A percentile compares a stretch with the other conserved stretches of the same genome.
These are phyloP conservation scores for Floccularia luteovirens DNA, from an alignment of 768 basidiomycete species.

Conservation along the genomic window DNA sequence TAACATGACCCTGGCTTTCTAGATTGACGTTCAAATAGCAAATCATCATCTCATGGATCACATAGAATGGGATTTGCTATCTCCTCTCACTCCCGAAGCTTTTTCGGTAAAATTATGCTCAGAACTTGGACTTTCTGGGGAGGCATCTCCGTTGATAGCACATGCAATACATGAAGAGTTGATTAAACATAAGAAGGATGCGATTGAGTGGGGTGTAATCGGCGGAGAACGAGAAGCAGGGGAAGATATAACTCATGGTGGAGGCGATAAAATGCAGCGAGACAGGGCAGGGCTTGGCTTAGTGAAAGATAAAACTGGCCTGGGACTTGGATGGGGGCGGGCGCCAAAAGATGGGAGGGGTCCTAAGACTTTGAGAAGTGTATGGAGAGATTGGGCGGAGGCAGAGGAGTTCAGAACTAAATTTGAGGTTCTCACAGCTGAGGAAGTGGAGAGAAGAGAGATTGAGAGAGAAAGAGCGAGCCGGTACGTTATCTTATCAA, in stretches of 20 bases:
- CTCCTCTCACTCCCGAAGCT: slow-evolving; percentile 79
- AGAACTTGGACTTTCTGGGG: slow-evolving; percentile 85
- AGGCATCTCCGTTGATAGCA: slow-evolving; percentile 82
- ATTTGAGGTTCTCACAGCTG: slow-evolving; percentile 79
- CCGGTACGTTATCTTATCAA: slow-evolving; percentile 28
- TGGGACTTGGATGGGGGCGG: slow-evolving; percentile 71
- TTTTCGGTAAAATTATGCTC: slow-evolving; percentile 75
- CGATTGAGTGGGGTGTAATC: slow-evolving; percentile 89
- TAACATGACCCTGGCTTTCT: slow-evolving; percentile 5
- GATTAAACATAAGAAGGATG: slow-evolving; percentile 91
- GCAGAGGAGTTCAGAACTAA: slow-evolving; percentile 85
- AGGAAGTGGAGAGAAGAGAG: slow-evolving; percentile 90
- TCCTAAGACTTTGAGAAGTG: slow-evolving; percentile 74
- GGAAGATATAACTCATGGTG: slow-evolving; percentile 14
- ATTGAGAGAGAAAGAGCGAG: slow-evolving; percentile 81
- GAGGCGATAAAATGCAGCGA: slow-evolving; percentile 24
- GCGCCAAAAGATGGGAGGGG: slow-evolving; percentile 74
- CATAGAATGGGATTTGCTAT: slow-evolving; percentile 98
- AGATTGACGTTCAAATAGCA: slow-evolving; percentile 97
- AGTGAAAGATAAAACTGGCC: slow-evolving; percentile 76
- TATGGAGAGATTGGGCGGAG: slow-evolving; percentile 95
- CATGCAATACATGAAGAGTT: slow-evolving; percentile 96
- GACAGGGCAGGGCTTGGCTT: slow-evolving; percentile 47
- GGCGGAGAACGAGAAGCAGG: slow-evolving; percentile 37
- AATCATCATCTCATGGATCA: slow-evolving; percentile 89